A percentile compares a stretch with the other conserved stretches of the same genome.
Conservation (phyloP, 1,284 basidiomycete genomes). For the Microbotryum lychnidis-dioicae region DNA sequence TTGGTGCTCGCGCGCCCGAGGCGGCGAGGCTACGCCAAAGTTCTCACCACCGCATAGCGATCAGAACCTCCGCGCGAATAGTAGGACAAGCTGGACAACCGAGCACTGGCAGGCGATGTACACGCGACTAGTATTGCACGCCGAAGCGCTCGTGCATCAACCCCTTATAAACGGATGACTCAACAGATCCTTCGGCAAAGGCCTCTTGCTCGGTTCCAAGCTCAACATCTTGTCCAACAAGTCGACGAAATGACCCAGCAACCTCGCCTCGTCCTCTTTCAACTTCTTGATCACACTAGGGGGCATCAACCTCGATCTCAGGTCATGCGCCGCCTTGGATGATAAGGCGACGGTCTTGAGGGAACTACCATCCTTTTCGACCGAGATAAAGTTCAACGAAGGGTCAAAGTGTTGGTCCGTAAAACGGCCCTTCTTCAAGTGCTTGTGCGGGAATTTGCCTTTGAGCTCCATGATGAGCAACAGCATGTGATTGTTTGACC, state of each 20-base stretch:
- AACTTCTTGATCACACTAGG: constrained; percentile 59
- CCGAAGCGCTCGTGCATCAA: not conserved
- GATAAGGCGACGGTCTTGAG: constrained; percentile 66
- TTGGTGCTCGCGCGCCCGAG: too few species aligned
- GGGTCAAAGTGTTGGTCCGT: constrained; percentile 91
- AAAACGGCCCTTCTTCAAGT: constrained; percentile 90
- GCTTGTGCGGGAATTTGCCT: constrained; percentile 84
- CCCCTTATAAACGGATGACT: constrained; percentile 29
- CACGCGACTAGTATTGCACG: not conserved
- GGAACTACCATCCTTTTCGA: constrained; percentile 72
- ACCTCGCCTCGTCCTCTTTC: constrained; percentile 78
- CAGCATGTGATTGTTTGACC: constrained; percentile 97
- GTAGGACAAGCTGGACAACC: too few species aligned
- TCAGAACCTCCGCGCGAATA: too few species aligned
- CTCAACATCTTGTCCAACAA: constrained; percentile 82
- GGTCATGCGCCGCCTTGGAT: constrained; percentile 71
- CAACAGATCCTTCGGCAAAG: constrained; percentile 26
- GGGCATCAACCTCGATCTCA: constrained; percentile 74
- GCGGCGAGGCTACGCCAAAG: too few species aligned
- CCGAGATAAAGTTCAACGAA: constrained; percentile 63
- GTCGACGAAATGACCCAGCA: constrained; percentile 78
- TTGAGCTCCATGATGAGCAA: constrained; percentile 91
- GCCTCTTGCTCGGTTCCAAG: constrained; percentile 75
- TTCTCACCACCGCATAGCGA: not conserved
- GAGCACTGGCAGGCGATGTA: too few species aligned